Conservation (phyloP, 495 filamentous ascomycete species). For the Neurospora sp. region DNA sequence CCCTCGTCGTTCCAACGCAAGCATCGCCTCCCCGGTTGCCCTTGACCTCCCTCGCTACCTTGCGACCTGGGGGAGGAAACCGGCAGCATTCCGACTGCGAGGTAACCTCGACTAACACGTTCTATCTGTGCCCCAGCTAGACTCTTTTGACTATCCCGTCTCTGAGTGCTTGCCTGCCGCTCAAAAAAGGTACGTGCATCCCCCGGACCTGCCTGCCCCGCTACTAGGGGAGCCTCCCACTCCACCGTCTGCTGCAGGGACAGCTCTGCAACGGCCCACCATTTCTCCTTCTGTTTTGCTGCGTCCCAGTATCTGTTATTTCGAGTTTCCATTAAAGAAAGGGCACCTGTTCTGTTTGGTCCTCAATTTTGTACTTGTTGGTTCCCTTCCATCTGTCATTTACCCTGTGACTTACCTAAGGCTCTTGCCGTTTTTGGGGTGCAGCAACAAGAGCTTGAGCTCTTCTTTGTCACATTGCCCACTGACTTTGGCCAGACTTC, state of each 20-base stretch:
- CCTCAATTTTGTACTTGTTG: not conserved
- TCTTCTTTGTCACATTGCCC: not conserved
- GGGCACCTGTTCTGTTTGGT: not conserved
- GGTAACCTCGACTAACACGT: not conserved
- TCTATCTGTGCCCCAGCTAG: not conserved
- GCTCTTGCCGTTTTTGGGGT: not conserved
- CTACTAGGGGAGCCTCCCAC: conserved; percentile 8
- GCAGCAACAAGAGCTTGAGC: not conserved
- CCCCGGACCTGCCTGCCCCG: conserved; percentile 9
- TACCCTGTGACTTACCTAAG: not conserved
- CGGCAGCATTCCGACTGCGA: not conserved
- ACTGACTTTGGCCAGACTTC: not conserved
- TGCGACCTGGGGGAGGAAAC: not conserved
- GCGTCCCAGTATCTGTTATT: not conserved
- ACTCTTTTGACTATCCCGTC: not conserved
- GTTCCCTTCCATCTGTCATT: not conserved
- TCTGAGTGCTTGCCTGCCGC: not conserved
- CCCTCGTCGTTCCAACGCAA: not conserved
- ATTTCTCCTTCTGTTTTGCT: conserved; percentile 12
- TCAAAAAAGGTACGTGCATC: conserved; percentile 24
- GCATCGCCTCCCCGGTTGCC: not conserved
- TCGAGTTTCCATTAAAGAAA: not conserved
- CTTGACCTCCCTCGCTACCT: not conserved
- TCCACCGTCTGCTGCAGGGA: conserved; percentile 1
- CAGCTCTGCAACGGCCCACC: conserved; percentile 12